Evolutionary conservation across 768 basidiomycete species (phyloP).

Genomic region (Hortiboletus campestris): DNA sequence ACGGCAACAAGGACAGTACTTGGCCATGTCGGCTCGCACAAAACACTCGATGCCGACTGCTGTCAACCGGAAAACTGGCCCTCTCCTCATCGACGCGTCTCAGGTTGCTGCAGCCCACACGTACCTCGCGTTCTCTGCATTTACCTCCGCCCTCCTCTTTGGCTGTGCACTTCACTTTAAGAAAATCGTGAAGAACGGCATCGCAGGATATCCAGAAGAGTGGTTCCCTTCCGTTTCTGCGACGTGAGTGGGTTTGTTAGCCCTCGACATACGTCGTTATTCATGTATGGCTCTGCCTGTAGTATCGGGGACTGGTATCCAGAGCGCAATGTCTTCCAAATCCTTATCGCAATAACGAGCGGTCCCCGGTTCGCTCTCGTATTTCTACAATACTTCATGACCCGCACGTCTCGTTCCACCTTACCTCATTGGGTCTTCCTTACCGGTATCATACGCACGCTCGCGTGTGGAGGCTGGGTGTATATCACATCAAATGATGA

Average conservation of each 20-base stretch:
- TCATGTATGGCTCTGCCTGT: not conserved
- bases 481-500: conserved; percentile 84
- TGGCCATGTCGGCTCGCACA: conserved; percentile 20
- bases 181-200: conserved; percentile 81
- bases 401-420: conserved; percentile 40
- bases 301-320: conserved; percentile 93
- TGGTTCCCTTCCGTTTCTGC: conserved; percentile 92
- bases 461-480: conserved; percentile 90
- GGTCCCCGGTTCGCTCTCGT: conserved; percentile 77
- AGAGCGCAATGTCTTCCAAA: conserved; percentile 80
- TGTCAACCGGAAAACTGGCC: conserved; percentile 5
- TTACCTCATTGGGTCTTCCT: conserved; percentile 54
- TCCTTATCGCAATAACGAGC: conserved; percentile 82
- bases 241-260: conserved; percentile 46
- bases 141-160: conserved; percentile 58
- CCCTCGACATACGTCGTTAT: not conserved
- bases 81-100: conserved; percentile 43
- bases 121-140: conserved; percentile 61
- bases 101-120: conserved; percentile 65
- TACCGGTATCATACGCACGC: conserved; percentile 66
- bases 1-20: not conserved
- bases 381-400: conserved; percentile 59
- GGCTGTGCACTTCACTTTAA: conserved; percentile 74
- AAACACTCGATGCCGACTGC: conserved; percentile 4
- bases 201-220: conserved; percentile 81